Evolutionary conservation across 164 flowering plant species (phyloP), one percentile per base, ranked within the genome.

Genomic region (Houttuynia cordata): DNA sequence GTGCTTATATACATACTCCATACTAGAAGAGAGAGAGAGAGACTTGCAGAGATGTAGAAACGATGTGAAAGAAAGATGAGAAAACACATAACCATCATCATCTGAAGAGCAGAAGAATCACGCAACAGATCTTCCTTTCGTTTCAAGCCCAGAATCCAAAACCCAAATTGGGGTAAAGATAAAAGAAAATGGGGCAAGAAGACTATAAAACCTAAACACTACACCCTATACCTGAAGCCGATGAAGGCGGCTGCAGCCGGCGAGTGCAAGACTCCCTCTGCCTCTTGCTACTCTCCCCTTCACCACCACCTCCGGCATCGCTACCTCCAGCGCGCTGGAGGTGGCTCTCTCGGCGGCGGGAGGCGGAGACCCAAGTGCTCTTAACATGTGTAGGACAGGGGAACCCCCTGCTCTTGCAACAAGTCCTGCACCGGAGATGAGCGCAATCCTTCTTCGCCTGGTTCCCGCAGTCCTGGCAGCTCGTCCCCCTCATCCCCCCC

Each of bases 331-430:
- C 14, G 49, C 7, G 76, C 57, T 84, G 91, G 12, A 84, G 83
- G 24, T 76, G 87, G 41, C 86, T 57, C 65, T 86, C 90, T 1
- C 96, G 83, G 57, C 96, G 71, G 57, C 79, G 81, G 4, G 92
- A 50, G 14, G 92, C 92, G 20, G 96, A 85, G 54, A 88, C 90
- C 96, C 96, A 88, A 22, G 92, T 88, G 79, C 90, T 83, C 74
- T 79, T 88, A 7, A 88, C 78, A 65, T 88, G 96, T 25, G 96
- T 88, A 2, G 65, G 76, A 65, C 96, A 88, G 22, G 75, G 74
- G 60, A 85, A 79, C 20, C 92, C 96, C 51, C 90, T 78, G 76
- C 84, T 84, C 77, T 82, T 88, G 60, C 96, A 88, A 66, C 96
- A 88, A 49, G 96, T 85, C 58, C 96, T 65, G 67, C 96, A 85